phyloP scores from a whole-genome alignment of 306 rosid species.

The Morella rubra region DNA sequence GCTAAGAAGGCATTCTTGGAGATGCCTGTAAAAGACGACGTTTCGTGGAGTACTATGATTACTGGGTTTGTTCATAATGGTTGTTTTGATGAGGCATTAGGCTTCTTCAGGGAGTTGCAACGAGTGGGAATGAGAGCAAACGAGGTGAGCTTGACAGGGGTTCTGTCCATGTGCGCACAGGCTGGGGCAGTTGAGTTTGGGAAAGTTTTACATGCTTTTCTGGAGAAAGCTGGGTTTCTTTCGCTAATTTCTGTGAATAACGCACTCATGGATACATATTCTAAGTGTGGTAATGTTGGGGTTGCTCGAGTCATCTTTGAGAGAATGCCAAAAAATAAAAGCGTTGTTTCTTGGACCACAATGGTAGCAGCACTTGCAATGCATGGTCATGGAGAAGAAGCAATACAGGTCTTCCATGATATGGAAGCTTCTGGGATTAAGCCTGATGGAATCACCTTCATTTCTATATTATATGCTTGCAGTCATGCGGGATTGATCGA shows the following conservation, averaged over 20 bases:
- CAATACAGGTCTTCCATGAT: slow-evolving; percentile 51
- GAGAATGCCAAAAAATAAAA: slow-evolving; percentile 47
- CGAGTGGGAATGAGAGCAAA: slow-evolving; percentile 51
- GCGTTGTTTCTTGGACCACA: slow-evolving; percentile 74
- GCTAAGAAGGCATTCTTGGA: slow-evolving; percentile 55
- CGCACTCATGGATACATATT: slow-evolving; percentile 70
- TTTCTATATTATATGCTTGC: slow-evolving; percentile 77
- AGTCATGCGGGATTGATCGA: slow-evolving; percentile 75
- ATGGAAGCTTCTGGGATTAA: slow-evolving; percentile 62
- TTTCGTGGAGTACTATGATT: slow-evolving; percentile 90
- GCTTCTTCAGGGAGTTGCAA: slow-evolving; percentile 62
- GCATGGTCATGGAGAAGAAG: slow-evolving; percentile 85
- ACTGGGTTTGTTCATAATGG: slow-evolving; percentile 72
- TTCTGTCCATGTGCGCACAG: slow-evolving; percentile 76
- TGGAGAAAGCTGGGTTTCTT: slow-evolving; percentile 67
- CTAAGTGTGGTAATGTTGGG: slow-evolving; percentile 63
- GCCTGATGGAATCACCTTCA: slow-evolving; percentile 71
- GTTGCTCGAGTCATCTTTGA: slow-evolving; percentile 69
- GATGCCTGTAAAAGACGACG: slow-evolving; percentile 64
- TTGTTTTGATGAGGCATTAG: slow-evolving; percentile 64
- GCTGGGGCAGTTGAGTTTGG: slow-evolving; percentile 84
- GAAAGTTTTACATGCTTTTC: slow-evolving; percentile 58
- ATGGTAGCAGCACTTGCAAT: slow-evolving; percentile 76
- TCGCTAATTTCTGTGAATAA: slow-evolving; percentile 65
- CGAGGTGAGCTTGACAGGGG: slow-evolving; percentile 81